A percentile compares a stretch with the other conserved stretches of the same genome.
Conservation (phyloP, 2,329 filamentous ascomycete genomes). For the Camillea tinctor region DNA sequence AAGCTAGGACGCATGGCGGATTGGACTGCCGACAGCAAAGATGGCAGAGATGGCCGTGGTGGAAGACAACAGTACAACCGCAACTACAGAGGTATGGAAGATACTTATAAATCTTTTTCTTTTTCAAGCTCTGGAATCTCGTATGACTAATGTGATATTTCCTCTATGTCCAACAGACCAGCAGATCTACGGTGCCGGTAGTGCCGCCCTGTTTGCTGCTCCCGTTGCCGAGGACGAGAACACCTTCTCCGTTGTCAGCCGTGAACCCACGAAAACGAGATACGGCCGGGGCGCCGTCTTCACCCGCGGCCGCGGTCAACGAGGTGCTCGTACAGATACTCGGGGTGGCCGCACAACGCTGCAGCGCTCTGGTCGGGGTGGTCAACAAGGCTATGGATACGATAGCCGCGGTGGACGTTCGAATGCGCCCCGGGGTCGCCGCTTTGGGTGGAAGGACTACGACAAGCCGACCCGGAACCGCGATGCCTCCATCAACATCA, state of each 20-base stretch:
- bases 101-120: no score
- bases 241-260: constrained; percentile 96
- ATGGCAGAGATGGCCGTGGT: constrained; percentile 67
- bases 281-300: constrained; percentile 90
- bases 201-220: constrained; percentile 83
- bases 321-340: constrained; percentile 63
- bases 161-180: constrained; percentile 62
- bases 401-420: constrained; percentile 71
- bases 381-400: constrained; percentile 66
- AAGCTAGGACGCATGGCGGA: constrained; percentile 99
- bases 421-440: constrained; percentile 71
- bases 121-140: neutral
- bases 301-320: constrained; percentile 81
- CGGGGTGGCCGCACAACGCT: constrained; percentile 62
- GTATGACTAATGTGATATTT: constrained; percentile 12
- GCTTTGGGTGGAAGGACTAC: constrained; percentile 98
- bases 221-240: constrained; percentile 94
- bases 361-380: constrained; percentile 68
- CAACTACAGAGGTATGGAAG: constrained; percentile 81
- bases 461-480: constrained; percentile 97
- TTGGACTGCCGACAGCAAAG: constrained; percentile 92
- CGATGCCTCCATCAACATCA: constrained; percentile 94
- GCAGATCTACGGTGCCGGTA: constrained; percentile 92
- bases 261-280: constrained; percentile 80
- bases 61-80: constrained; percentile 88